phyloP scores from a whole-genome alignment of 495 filamentous ascomycete species.

The Penicillium ochrochloron region DNA sequence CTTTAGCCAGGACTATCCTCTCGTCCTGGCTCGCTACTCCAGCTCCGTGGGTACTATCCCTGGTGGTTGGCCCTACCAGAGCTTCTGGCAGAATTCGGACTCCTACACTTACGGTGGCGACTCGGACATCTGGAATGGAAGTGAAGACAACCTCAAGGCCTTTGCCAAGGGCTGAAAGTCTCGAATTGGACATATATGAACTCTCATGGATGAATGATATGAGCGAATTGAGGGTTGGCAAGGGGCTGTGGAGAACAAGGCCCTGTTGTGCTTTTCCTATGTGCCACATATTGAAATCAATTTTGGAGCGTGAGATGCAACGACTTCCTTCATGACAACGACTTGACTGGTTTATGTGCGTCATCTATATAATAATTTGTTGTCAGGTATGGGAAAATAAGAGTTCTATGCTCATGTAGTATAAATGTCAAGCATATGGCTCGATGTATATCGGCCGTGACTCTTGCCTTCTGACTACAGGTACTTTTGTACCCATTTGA shows the following conservation, averaged over 20 bases:
- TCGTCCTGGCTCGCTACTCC: conserved; percentile 61
- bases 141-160: conserved; percentile 19
- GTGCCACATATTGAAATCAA: background rate
- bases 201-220: background rate
- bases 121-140: conserved; percentile 37
- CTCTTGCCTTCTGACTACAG: too few relatives aligned
- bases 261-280: background rate
- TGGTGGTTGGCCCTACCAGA: conserved; percentile 62
- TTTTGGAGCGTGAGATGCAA: background rate
- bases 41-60: conserved; percentile 56
- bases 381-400: too few relatives aligned
- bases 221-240: background rate
- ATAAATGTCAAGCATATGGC: too few relatives aligned
- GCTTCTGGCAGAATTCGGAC: conserved; percentile 60
- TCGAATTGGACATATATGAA: background rate
- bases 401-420: too few relatives aligned
- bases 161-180: conserved; percentile 22
- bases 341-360: too few relatives aligned
- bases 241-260: background rate
- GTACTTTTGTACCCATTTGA: too few relatives aligned
- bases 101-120: conserved; percentile 36
- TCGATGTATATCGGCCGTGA: too few relatives aligned
- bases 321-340: too few relatives aligned
- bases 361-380: too few relatives aligned
- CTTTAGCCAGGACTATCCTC: conserved; percentile 56